Percentiles rank a stretch among this genome's conserved stretches.
These are phyloP conservation scores for Calycina herbarum DNA, from an alignment of 2,329 filamentous ascomycete species.

Conservation along the genomic window DNA sequence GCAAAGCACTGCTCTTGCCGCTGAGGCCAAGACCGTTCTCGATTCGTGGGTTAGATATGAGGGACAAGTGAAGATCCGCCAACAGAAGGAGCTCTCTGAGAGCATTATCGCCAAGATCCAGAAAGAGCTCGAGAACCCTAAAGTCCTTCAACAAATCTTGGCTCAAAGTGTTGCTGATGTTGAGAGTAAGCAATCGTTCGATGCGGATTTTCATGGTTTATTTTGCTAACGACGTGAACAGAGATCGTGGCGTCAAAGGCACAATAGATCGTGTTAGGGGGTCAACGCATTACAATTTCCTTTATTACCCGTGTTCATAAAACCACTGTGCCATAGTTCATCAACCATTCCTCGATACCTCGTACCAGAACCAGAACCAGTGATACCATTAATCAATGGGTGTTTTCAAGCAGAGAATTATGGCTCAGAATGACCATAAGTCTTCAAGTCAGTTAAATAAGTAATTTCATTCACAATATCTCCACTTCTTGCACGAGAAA, in stretches of 20 bases:
- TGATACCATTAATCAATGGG: background rate
- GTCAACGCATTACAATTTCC: conserved; percentile 42
- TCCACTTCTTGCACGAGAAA: too few species aligned
- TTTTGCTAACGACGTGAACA: conserved; percentile 43
- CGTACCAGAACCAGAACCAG: background rate
- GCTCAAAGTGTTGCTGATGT: conserved; percentile 95
- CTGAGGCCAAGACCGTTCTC: conserved; percentile 91
- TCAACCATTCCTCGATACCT: conserved; percentile 23
- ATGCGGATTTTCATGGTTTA: background rate
- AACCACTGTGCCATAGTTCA: conserved; percentile 61
- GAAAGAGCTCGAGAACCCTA: conserved; percentile 98
- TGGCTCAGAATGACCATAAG: background rate
- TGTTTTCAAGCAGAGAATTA: background rate
- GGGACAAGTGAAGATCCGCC: conserved; percentile 96
- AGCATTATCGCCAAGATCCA: conserved; percentile 94
- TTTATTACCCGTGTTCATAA: conserved; percentile 55
- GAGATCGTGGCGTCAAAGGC: conserved; percentile 64
- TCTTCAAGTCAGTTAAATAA: conserved; percentile 2
- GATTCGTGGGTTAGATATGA: conserved; percentile 99
- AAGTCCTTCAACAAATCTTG: conserved; percentile 94
- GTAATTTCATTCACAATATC: background rate
- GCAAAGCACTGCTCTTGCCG: conserved; percentile 88
- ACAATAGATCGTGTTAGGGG: conserved; percentile 53
- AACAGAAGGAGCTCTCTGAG: conserved; percentile 94
- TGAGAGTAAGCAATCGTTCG: conserved; percentile 70